Evolutionary conservation across 2,329 filamentous ascomycete species (phyloP).

Genomic region (Fusarium lyarnte): DNA sequence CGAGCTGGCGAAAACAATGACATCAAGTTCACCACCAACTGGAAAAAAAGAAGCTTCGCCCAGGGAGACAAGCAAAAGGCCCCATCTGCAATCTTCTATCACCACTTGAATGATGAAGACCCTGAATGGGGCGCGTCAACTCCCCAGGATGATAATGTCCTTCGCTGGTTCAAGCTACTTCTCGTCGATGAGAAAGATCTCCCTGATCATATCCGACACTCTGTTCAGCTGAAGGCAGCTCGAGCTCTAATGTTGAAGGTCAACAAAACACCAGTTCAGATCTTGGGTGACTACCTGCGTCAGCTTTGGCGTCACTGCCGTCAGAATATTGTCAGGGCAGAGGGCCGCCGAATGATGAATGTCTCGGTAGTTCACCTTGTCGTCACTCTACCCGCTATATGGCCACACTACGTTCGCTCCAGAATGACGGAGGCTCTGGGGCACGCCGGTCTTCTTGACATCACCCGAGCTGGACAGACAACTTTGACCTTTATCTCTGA

Average conservation of each 20-base stretch:
- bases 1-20: conserved; percentile 34
- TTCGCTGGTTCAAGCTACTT: conserved; percentile 56
- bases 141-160: conserved; percentile 28
- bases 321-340: conserved; percentile 38
- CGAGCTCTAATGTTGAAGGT: not conserved
- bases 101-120: not conserved
- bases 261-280: conserved; percentile 42
- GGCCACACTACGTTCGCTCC: conserved; percentile 51
- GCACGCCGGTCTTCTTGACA: conserved; percentile 49
- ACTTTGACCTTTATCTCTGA: conserved; percentile 52
- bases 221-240: conserved; percentile 32
- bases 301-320: conserved; percentile 48
- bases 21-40: conserved; percentile 47
- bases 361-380: conserved; percentile 48
- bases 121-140: conserved; percentile 49
- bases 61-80: conserved; percentile 48
- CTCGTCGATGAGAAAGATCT: conserved; percentile 51
- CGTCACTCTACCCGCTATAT: conserved; percentile 58
- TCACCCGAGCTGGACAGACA: conserved; percentile 43
- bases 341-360: conserved; percentile 23
- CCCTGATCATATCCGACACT: conserved; percentile 34
- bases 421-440: conserved; percentile 51
- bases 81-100: conserved; percentile 43
- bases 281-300: conserved; percentile 48
- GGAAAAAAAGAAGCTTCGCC: conserved; percentile 34